Evolutionary conservation across 2,329 filamentous ascomycete species (phyloP).

Genomic region (Calonectria henricotiae): DNA sequence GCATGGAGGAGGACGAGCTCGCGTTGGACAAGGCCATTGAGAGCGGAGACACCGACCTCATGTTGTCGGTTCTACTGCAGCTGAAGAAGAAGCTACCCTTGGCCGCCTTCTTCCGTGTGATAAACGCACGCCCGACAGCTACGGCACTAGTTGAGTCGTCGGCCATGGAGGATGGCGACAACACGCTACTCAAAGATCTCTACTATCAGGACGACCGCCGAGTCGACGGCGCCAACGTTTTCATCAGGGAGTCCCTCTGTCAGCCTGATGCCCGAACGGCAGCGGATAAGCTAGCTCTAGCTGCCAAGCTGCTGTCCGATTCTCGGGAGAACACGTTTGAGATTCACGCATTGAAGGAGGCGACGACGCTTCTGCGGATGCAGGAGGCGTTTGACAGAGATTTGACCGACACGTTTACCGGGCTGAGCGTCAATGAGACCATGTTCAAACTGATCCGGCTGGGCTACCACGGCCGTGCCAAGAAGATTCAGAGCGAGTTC

Average conservation of each 20-base stretch:
- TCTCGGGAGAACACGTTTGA: constrained; percentile 86
- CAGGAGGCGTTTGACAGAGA: constrained; percentile 92
- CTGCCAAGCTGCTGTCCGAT: constrained; percentile 86
- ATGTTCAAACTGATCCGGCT: constrained; percentile 89
- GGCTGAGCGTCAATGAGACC: constrained; percentile 91
- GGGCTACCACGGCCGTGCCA: constrained; percentile 87
- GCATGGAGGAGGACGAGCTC: constrained; percentile 96
- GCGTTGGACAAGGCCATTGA: constrained; percentile 97
- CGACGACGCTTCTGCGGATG: constrained; percentile 83
- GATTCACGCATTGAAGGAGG: constrained; percentile 83
- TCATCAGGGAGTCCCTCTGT: constrained; percentile 86
- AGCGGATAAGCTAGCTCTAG: constrained; percentile 90
- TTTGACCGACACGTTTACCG: constrained; percentile 82
- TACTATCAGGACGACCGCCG: constrained; percentile 98
- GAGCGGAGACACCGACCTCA: constrained; percentile 93
- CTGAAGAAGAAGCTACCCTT: constrained; percentile 92
- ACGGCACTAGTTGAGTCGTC: constrained; percentile 91
- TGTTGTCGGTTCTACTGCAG: constrained; percentile 90
- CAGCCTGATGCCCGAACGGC: constrained; percentile 80
- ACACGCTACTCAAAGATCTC: constrained; percentile 90
- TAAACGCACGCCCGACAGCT: constrained; percentile 88
- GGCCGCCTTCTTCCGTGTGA: constrained; percentile 91
- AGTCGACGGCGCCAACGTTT: constrained; percentile 88
- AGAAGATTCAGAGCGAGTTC: constrained; percentile 92
- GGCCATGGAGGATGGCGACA: constrained; percentile 79